Evolutionary conservation across 2,329 filamentous ascomycete species (phyloP), one percentile per base, ranked within the genome.

Genomic region (Calonectria hawksworthii): DNA sequence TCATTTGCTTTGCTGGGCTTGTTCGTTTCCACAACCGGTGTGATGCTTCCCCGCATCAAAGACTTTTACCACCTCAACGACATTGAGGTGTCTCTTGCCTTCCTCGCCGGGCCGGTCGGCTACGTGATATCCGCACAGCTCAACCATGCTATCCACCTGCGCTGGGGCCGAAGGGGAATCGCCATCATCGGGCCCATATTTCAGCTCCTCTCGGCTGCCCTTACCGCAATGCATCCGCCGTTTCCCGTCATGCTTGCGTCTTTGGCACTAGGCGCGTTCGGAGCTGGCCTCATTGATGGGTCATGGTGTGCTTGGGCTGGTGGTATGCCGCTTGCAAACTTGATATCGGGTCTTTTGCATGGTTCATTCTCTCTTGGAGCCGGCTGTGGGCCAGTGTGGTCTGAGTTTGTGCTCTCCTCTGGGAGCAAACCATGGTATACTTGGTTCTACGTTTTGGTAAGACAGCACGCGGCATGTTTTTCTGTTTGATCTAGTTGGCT

Each of bases 281-380:
- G 87, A 0, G 83, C 79, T 0, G 87, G 86, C 0, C 74, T 88
- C 2, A 69, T 88, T 0, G 87, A 89, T 75, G 86, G 84, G 2
- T 85, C 85, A 14, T 88, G 86, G 83, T 88, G 86, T 67, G 86
- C 87, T 1, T 88, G 86, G 86, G 86, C 86, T 0, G 87, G 83
- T 0, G 83, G 78, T 3, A 81, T 87, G 80, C 77, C 82, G 3
- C 83, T 82, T 21, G 84, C 85, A n/a, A 88, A 87, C 73, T 80
- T 77, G 30, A 44, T 74, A 51, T 72, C 70, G 3, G 61, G 70
- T 11, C 51, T 72, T 6, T 36, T 72, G 16, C 70, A 72, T 36
- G 70, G 70, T 7, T 66, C 70, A 18, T 67, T 72, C 30, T 72
- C 56, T 1, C 56, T 63, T 18, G 56, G 32, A 28, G 56, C 56